Evolutionary conservation across 805 yeast genomes (phyloP).

Genomic region (Wickerhamomyces pijperi): DNA sequence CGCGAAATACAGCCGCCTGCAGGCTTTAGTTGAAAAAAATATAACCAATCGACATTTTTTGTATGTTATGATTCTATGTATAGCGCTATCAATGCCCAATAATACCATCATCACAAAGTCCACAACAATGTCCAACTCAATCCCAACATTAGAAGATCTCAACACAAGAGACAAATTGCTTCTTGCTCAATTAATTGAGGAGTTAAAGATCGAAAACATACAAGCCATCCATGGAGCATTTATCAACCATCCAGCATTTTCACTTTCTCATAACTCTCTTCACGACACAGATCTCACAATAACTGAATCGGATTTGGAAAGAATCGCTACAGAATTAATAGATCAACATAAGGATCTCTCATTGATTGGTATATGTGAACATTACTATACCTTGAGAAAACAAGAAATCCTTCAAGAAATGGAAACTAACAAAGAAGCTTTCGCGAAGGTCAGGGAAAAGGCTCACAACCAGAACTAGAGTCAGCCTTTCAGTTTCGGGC

Average conservation of each 20-base stretch:
- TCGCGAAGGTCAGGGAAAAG: conserved; percentile 1
- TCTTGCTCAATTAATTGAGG: conserved; percentile 14
- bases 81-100: too few species aligned
- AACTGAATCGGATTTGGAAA: conserved; percentile 2
- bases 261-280: conserved; percentile 15
- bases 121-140: too few species aligned
- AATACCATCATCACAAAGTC: too few species aligned
- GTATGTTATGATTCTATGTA: too few species aligned
- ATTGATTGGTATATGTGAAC: conserved; percentile 14
- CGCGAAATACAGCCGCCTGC: too few species aligned
- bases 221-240: conserved; percentile 8
- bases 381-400: conserved; percentile 8
- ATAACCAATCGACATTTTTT: too few species aligned
- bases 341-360: conserved; percentile 4
- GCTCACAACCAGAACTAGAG: background rate
- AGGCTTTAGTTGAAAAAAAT: too few species aligned
- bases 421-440: conserved; percentile 3
- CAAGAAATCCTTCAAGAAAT: conserved; percentile 9
- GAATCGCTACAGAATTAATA: conserved; percentile 2
- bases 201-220: conserved; percentile 8
- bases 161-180: conserved; percentile 16
- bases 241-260: conserved; percentile 12
- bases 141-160: background rate
- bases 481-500: too few species aligned
- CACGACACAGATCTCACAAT: conserved; percentile 5